A percentile compares a stretch with the other conserved stretches of the same genome.
Conservation (phyloP, 2,329 filamentous ascomycete genomes). For the Tolypocladium amazonense region DNA sequence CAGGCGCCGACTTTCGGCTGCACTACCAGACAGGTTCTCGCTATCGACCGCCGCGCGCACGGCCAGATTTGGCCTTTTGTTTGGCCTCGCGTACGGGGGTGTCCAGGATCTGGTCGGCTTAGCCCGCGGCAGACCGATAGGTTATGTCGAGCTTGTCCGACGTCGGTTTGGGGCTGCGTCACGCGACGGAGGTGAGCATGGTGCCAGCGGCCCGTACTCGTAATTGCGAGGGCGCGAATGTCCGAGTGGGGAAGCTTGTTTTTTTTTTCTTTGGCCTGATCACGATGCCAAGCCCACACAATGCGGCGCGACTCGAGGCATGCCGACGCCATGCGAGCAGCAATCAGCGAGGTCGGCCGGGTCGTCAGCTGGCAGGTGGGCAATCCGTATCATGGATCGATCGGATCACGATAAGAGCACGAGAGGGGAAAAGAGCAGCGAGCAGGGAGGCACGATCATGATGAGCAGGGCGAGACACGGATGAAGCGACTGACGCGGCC, state of each 20-base stretch:
- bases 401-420: neutral
- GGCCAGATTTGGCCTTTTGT: conserved; percentile 67
- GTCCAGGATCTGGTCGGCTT: conserved; percentile 66
- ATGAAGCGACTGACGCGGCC: neutral
- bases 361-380: neutral
- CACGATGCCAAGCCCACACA: neutral
- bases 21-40: conserved; percentile 60
- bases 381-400: neutral
- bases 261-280: neutral
- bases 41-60: conserved; percentile 66
- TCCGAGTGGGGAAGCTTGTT: neutral
- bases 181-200: conserved; percentile 7
- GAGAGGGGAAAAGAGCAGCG: neutral
- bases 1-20: conserved; percentile 16
- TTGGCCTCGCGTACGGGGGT: conserved; percentile 71
- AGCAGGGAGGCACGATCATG: neutral
- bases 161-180: conserved; percentile 23
- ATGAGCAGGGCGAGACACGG: neutral
- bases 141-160: conserved; percentile 61
- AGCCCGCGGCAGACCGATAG: conserved; percentile 59
- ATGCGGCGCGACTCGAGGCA: neutral
- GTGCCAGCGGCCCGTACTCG: conserved; percentile 1
- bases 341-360: neutral
- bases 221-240: conserved; percentile 7
- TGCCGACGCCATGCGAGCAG: conserved; percentile 4